These are phyloP conservation scores for Leersia perrieri DNA, from an alignment of 176 grass and related monocot genomes.

Conservation along the genomic window DNA sequence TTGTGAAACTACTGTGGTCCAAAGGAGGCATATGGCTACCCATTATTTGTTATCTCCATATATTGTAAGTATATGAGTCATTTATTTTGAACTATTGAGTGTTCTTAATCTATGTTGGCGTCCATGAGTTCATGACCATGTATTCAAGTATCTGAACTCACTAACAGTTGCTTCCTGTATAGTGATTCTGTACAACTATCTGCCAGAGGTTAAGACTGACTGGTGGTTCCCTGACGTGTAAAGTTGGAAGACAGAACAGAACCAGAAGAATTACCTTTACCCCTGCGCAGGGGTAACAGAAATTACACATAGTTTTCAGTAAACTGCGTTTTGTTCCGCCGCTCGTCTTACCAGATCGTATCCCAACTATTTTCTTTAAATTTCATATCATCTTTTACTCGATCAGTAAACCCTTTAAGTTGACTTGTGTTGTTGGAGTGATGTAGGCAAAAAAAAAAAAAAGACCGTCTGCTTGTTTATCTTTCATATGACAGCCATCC, in stretches of 20 bases:
- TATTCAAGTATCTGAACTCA: background rate
- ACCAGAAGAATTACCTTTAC: background rate
- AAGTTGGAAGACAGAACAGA: background rate
- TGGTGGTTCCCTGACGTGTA: conserved; percentile 19
- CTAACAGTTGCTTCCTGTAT: background rate
- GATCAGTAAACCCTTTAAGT: background rate
- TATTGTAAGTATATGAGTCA: background rate
- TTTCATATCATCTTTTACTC: background rate
- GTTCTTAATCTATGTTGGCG: background rate
- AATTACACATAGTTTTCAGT: background rate
- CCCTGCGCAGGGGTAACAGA: conserved; percentile 7
- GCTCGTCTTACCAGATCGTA: background rate
- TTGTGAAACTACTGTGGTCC: too few relatives aligned
- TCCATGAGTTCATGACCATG: background rate
- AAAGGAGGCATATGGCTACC: background rate
- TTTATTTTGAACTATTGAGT: background rate
- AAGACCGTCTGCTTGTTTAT: background rate
- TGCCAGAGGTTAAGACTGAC: background rate
- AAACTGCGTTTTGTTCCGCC: background rate
- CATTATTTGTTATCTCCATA: background rate
- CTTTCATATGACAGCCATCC: background rate
- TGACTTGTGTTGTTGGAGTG: background rate
- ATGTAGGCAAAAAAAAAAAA: background rate
- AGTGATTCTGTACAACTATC: background rate
- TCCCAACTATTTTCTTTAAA: background rate